Conservation (phyloP, 2,329 filamentous ascomycete genomes). For the Fusarium sp. region DNA sequence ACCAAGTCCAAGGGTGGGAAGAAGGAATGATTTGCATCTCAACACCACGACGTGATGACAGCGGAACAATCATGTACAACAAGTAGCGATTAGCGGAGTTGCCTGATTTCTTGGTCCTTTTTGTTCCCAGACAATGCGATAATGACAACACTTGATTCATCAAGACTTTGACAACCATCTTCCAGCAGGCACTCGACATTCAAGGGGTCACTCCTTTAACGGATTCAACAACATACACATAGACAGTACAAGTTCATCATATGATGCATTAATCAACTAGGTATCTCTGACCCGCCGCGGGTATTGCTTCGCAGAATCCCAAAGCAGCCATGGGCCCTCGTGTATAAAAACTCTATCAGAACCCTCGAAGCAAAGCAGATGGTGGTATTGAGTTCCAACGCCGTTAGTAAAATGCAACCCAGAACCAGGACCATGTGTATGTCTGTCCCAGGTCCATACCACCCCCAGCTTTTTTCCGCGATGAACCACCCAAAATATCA, state of each 20-base stretch:
- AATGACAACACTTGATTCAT: constrained; percentile 19
- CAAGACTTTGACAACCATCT: neutral
- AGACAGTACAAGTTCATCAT: constrained; percentile 28
- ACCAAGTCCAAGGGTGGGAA: constrained; percentile 7
- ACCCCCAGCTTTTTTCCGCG: constrained; percentile 36
- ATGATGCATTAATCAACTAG: constrained; percentile 44
- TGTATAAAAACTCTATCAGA: constrained; percentile 36
- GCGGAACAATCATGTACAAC: neutral
- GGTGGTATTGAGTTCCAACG: constrained; percentile 44
- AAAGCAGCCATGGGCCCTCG: constrained; percentile 27
- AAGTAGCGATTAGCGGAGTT: constrained; percentile 26
- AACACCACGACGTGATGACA: neutral
- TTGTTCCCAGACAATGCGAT: constrained; percentile 10
- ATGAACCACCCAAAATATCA: constrained; percentile 35
- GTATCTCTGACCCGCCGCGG: constrained; percentile 40
- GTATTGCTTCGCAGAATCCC: constrained; percentile 39
- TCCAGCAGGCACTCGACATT: neutral
- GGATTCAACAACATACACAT: neutral
- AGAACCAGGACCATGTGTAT: constrained; percentile 32
- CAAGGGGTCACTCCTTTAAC: neutral
- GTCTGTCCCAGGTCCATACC: constrained; percentile 38
- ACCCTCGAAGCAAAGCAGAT: constrained; percentile 38
- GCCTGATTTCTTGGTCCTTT: neutral
- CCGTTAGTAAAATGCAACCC: constrained; percentile 44
- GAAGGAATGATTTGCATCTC: constrained; percentile 15